Evolutionary conservation across 2,329 filamentous ascomycete species (phyloP).

Genomic region (Capronia coronata): DNA sequence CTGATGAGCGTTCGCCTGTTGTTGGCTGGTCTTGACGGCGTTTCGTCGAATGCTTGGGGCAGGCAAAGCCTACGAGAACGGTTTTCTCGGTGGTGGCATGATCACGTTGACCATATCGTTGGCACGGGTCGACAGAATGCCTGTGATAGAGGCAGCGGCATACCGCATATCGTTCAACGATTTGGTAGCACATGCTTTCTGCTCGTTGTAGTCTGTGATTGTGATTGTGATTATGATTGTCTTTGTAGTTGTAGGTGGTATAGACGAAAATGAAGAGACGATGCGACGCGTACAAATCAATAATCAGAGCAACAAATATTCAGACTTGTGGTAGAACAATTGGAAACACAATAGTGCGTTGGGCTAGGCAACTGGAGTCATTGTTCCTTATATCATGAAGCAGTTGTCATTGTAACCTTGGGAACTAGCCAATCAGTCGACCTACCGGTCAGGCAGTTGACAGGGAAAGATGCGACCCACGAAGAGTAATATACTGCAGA

Average conservation of each 20-base stretch:
- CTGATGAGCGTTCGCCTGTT: constrained; percentile 12
- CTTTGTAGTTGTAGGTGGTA: not conserved
- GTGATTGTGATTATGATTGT: not conserved
- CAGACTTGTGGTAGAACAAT: constrained; percentile 7
- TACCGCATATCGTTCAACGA: constrained; percentile 77
- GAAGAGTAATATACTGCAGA: constrained; percentile 14
- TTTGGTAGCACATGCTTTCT: constrained; percentile 69
- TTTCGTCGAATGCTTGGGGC: constrained; percentile 47
- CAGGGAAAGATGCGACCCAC: constrained; percentile 3
- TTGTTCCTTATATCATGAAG: constrained; percentile 19
- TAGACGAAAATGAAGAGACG: not conserved
- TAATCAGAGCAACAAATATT: constrained; percentile 4
- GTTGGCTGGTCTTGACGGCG: constrained; percentile 12
- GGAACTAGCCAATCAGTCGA: constrained; percentile 18
- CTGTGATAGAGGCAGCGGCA: constrained; percentile 85
- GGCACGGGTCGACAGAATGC: constrained; percentile 78
- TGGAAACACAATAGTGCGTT: constrained; percentile 15
- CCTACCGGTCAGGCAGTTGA: constrained; percentile 10
- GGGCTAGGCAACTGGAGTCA: constrained; percentile 13
- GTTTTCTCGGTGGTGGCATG: constrained; percentile 67
- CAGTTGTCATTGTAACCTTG: constrained; percentile 21
- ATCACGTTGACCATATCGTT: constrained; percentile 64
- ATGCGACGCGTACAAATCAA: not conserved
- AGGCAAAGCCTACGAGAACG: constrained; percentile 77
- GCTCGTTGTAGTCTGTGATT: constrained; percentile 27